Evolutionary conservation across 2,329 filamentous ascomycete species (phyloP), one percentile per base, ranked within the genome.

Genomic region (Penicillium sp.): DNA sequence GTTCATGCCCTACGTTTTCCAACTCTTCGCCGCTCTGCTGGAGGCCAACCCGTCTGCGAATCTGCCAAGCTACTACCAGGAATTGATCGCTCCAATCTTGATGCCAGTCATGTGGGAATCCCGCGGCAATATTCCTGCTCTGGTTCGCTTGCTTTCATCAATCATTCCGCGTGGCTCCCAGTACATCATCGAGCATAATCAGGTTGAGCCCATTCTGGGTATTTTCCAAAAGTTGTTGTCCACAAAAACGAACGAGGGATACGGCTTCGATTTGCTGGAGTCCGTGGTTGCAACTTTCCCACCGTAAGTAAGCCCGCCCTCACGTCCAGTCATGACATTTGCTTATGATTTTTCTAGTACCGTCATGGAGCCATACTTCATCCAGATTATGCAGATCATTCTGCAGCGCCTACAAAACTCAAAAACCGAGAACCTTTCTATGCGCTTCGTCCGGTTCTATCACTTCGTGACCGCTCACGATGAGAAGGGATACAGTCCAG

Each of bases 1-100:
- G 71, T 98, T 98, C 65, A 85, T 89, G 64, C 93, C 91, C 4
- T 98, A 97, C 60, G 84, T 97, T 46, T 95, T 98, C 77, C 93
- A 98, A 67, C 81, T 98, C 33, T 87, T 97, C 54, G 88, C 91
- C 3, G 88, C 91, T 45, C 80, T 98, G 11, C 79, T 98, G 3
- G 91, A 97, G 70, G 82, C 86, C 6, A 91, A 93, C 60, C 86
- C 88, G 0, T 79, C 84, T 0, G 85, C 82, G n/a, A 78, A 85
- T 7, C 76, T 97, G 28, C 88, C 90, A 2, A 80, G 82, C 26
- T 86, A 89, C 64, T 96, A 94, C 75, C 84, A 87, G 66, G 79
- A 80, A 5, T 75, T 98, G 39, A 80, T 97, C 37, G 77, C 77
- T 0, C 88, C 89, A 4, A 80, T 97, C 29, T 79, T 98, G 39